Conservation (phyloP, 2,329 filamentous ascomycete species). For the Periglandula ipomoeae region DNA sequence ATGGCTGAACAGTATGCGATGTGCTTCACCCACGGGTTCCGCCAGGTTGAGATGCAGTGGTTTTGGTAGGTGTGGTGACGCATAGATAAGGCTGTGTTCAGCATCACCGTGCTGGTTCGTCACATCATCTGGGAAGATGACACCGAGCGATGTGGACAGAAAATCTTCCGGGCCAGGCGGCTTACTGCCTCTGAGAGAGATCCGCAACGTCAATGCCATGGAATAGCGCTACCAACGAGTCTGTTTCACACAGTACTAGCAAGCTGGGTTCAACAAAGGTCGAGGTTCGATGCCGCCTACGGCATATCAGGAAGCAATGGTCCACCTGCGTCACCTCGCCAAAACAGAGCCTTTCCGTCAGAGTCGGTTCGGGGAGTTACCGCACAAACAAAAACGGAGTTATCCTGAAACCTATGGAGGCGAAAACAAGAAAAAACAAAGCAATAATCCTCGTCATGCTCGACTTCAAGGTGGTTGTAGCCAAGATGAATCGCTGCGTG, state of each 20-base stretch:
- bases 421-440: too few species aligned
- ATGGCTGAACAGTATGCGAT: constrained; percentile 59
- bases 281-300: too few species aligned
- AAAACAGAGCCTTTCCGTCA: too few species aligned
- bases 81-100: constrained; percentile 49
- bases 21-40: constrained; percentile 40
- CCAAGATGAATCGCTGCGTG: too few species aligned
- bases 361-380: too few species aligned
- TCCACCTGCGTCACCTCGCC: too few species aligned
- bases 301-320: too few species aligned
- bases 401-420: too few species aligned
- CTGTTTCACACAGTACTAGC: not conserved
- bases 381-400: too few species aligned
- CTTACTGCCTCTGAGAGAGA: constrained; percentile 18
- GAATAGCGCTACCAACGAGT: not conserved
- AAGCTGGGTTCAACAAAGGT: too few species aligned
- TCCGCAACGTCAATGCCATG: constrained; percentile 36
- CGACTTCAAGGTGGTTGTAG: too few species aligned
- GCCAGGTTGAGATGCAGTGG: constrained; percentile 36
- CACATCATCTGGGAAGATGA: constrained; percentile 61
- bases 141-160: constrained; percentile 47
- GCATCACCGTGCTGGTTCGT: constrained; percentile 57
- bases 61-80: constrained; percentile 38
- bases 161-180: constrained; percentile 44
- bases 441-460: too few species aligned